Percentiles rank a stretch among this genome's conserved stretches.
Evolutionary conservation across 768 basidiomycete species (phyloP).

Genomic region (Candolleomyces aberdarensis): DNA sequence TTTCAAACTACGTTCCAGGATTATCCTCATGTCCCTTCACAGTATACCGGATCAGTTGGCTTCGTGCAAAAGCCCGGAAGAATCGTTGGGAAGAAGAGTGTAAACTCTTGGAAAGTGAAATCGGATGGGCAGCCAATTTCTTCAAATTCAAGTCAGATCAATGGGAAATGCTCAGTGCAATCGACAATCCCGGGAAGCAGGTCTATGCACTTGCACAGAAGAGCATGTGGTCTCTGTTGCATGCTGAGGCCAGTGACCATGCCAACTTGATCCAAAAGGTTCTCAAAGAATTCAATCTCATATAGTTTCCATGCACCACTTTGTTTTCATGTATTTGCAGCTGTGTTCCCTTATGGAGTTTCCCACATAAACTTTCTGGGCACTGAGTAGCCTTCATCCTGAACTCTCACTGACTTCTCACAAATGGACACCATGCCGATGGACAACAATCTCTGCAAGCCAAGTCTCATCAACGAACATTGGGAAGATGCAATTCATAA

Average conservation of each 20-base stretch:
- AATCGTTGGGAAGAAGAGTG: background rate
- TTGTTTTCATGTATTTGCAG: background rate
- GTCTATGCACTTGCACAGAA: background rate
- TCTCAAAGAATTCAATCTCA: background rate
- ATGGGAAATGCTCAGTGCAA: background rate
- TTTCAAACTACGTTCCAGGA: background rate
- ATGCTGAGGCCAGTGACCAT: background rate
- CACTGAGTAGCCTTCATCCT: too few relatives aligned
- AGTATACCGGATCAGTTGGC: background rate
- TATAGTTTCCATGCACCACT: background rate
- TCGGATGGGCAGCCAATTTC: background rate
- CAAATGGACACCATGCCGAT: too few relatives aligned
- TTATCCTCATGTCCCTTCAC: background rate
- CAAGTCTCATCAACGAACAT: too few relatives aligned
- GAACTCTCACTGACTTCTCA: too few relatives aligned
- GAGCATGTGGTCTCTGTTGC: background rate
- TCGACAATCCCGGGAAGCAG: background rate
- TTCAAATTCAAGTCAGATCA: background rate
- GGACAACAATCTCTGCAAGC: too few relatives aligned
- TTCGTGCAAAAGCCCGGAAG: background rate
- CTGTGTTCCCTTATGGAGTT: too few relatives aligned
- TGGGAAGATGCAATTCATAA: background rate
- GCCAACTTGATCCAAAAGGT: background rate
- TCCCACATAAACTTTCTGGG: too few relatives aligned
- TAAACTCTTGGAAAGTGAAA: background rate